Base-by-base conservation (phyloP, 352 stramenopile genomes). In the Hyphochytrium catenoides region DNA sequence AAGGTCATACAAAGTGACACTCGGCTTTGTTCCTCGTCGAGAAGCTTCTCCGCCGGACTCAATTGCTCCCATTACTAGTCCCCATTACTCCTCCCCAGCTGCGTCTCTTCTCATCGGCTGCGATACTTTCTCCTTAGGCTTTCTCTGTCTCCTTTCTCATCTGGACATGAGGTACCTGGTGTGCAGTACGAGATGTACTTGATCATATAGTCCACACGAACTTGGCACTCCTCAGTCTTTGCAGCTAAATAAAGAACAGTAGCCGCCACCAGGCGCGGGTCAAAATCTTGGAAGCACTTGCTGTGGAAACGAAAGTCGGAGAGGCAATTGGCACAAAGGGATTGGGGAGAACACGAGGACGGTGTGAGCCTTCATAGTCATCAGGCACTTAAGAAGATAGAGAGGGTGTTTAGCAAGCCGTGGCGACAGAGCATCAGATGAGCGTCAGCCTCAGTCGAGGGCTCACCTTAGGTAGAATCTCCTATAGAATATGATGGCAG, bases 401-500 rank as follows among this genome's bases (percentile, higher is more conserved):
- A n/a, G n/a, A n/a, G n/a, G n/a, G n/a, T n/a, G n/a, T n/a, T n/a
- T n/a, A n/a, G n/a, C n/a, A n/a, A n/a, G n/a, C n/a, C n/a, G n/a
- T n/a, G n/a, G n/a, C n/a, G n/a, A n/a, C n/a, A n/a, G n/a, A n/a
- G n/a, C n/a, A n/a, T n/a, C n/a, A n/a, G n/a, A n/a, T n/a, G n/a
- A n/a, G n/a, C n/a, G n/a, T n/a, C n/a, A n/a, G n/a, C n/a, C n/a
- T n/a, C n/a, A n/a, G n/a, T n/a, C n/a, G n/a, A n/a, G n/a, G n/a
- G n/a, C n/a, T n/a, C n/a, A 82, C 70, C 61, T 76, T 27, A 79
- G 66, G 34, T 81, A 85, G 48, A 85, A 85, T n/a, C 70, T 65
- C 11, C 68, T 64, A 35, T 85, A 85, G 48, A 85, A 78, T 37
- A 85, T 63, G 46, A 85, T 76, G 11, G 70, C 70, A 5, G 70